Base-by-base conservation (phyloP, 1,284 basidiomycete genomes). In the Naganishia sp. region DNA sequence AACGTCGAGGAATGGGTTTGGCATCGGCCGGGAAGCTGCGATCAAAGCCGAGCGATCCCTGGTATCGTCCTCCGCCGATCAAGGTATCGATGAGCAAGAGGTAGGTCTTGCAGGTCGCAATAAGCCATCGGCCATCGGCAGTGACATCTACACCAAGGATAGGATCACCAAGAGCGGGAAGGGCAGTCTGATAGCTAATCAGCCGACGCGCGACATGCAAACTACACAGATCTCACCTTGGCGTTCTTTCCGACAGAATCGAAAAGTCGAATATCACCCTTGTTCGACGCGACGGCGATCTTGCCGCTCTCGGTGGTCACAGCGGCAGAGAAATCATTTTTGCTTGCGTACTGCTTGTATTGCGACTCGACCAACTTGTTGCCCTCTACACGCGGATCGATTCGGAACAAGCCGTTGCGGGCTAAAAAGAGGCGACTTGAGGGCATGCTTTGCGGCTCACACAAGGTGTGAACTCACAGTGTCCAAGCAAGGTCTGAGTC, bases 231-330 rank as follows among this genome's bases (percentile, higher is more conserved):
- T 21, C 65, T 54, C 43, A 77, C 77, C 73, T 99, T 99, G 42
- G 96, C 96, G 74, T 94, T 99, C 85, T 98, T 99, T 54, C 96
- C 96, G 71, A 99, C 92, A 61, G 88, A 84, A 78, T 99, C 96
- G 74, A 95, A 99, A 61, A 99, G 82, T 53, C 95, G 85, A 70
- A 99, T 90, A 77, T 99, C 96, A 68, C 96, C 96, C 82, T 97
- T 99, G 80, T 93, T 90, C 72, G 90, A 93, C 17, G 92, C 94
- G 3, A 99, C 90, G 1, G 94, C 96, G 62, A 99, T 83, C 76
- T 90, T 89, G 28, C 96, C 95, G 10, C 82, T 80, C 43, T 86
- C 87, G 31, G 95, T 98, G 9, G 96, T 99, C 4, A 91, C 84
- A 28, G 97, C 87, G 9, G 92, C 90, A 0, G 92, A 96, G 78